Evolutionary conservation across 2,329 filamentous ascomycete genomes (phyloP).

Genomic region (Diplodia scrobiculata): DNA sequence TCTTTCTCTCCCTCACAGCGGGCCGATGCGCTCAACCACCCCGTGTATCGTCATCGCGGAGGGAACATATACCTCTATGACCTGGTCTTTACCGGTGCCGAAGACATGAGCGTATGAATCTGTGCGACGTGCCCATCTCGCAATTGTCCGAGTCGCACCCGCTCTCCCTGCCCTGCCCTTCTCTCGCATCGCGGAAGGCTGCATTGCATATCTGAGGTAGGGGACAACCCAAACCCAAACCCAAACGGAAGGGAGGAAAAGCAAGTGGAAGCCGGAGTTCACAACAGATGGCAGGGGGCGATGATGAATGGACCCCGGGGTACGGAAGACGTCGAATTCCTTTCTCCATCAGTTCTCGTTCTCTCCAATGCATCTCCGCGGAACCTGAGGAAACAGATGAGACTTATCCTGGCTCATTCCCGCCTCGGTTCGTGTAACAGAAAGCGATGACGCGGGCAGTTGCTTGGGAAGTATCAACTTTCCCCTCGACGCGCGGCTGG

Average conservation of each 20-base stretch:
- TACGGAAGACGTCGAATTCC: too few relatives aligned
- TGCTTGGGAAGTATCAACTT: background rate
- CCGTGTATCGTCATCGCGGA: background rate
- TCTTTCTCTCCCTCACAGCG: background rate
- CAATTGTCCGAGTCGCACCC: background rate
- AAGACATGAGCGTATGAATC: background rate
- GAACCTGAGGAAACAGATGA: background rate
- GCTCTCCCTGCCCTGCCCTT: background rate
- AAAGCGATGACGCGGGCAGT: background rate
- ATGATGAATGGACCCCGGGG: background rate
- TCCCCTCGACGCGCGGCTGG: background rate
- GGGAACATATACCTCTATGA: background rate
- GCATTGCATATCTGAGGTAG: conserved; percentile 11
- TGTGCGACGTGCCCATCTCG: background rate
- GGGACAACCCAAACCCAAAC: background rate
- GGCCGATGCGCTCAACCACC: too few relatives aligned
- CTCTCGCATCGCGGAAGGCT: conserved; percentile 13
- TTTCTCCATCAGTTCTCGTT: background rate
- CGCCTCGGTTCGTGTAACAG: background rate
- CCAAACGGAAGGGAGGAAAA: background rate
- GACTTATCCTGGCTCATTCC: background rate
- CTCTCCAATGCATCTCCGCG: background rate
- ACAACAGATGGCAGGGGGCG: background rate
- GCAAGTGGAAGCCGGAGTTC: background rate
- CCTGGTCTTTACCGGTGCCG: background rate